phyloP scores from a whole-genome alignment of 139 green algal genomes.

The Volvox reticuliferus region DNA sequence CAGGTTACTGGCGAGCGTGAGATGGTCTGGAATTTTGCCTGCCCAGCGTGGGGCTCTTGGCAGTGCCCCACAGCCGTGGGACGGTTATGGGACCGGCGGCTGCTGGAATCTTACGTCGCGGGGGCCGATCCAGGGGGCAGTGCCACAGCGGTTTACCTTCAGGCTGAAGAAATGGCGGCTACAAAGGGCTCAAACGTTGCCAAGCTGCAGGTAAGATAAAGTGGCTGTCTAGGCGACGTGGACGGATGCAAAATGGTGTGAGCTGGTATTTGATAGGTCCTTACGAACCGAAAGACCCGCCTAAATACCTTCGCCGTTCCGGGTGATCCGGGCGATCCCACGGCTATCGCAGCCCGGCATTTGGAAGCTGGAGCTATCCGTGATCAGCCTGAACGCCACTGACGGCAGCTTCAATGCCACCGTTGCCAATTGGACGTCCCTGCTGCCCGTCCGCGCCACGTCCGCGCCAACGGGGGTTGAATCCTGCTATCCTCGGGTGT shows the following conservation, averaged over 20 bases:
- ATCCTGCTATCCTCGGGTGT: constrained; percentile 21
- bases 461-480: not conserved
- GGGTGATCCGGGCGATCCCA: not conserved
- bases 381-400: not conserved
- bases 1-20: not conserved
- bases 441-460: not conserved
- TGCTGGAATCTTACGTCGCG: not conserved
- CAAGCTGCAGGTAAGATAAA: not conserved
- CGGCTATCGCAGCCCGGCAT: not conserved
- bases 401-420: not conserved
- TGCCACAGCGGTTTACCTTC: constrained; percentile 5
- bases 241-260: too few relatives aligned
- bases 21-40: not conserved
- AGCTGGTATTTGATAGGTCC: too few relatives aligned
- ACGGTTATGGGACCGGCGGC: constrained; percentile 31
- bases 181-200: not conserved
- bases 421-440: not conserved
- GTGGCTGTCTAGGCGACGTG: not conserved
- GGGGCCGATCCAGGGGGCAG: not conserved
- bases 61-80: not conserved
- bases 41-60: not conserved
- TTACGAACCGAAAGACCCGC: too few relatives aligned
- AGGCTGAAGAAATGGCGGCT: not conserved
- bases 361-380: not conserved
- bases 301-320: not conserved